A percentile compares a stretch with the other conserved stretches of the same genome.
Evolutionary conservation across 2,329 filamentous ascomycete species (phyloP).

Genomic region (Biscogniauxia mediterranea): DNA sequence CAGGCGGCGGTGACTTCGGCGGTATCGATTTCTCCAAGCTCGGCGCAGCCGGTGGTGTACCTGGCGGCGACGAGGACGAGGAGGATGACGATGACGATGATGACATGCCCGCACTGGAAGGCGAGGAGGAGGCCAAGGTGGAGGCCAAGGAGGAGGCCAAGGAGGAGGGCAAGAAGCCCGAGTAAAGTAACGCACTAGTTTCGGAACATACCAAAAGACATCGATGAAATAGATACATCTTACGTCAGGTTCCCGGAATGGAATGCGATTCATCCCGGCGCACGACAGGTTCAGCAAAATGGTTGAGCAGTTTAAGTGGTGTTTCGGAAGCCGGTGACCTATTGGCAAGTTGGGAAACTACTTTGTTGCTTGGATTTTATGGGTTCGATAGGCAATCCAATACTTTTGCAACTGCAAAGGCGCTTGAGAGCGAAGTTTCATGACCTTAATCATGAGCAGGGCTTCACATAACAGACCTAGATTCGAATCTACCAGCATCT

Average conservation of each 20-base stretch:
- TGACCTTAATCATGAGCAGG: background rate
- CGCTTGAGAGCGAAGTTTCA: conserved; percentile 1
- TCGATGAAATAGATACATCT: conserved; percentile 14
- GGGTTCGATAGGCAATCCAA: conserved; percentile 18
- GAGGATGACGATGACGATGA: conserved; percentile 66
- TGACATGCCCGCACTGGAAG: conserved; percentile 82
- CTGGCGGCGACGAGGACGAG: conserved; percentile 49
- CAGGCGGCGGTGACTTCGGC: conserved; percentile 66
- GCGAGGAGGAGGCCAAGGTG: conserved; percentile 49
- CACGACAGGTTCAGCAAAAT: conserved; percentile 17
- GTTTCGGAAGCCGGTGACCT: conserved; percentile 24
- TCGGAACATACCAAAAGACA: conserved; percentile 10
- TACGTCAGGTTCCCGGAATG: conserved; percentile 21
- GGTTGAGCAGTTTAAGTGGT: conserved; percentile 14
- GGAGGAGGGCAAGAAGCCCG: conserved; percentile 22
- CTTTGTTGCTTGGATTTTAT: conserved; percentile 43
- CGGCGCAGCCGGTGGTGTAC: conserved; percentile 48
- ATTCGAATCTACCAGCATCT: background rate
- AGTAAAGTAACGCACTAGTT: conserved; percentile 11
- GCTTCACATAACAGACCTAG: background rate
- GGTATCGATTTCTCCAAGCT: conserved; percentile 96
- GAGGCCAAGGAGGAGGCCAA: conserved; percentile 36
- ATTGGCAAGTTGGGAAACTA: conserved; percentile 38
- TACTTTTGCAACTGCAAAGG: conserved; percentile 11
- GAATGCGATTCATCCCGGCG: conserved; percentile 15